Evolutionary conservation across 345 rosid genomes (phyloP).

Genomic region (Reutealis trisperma): DNA sequence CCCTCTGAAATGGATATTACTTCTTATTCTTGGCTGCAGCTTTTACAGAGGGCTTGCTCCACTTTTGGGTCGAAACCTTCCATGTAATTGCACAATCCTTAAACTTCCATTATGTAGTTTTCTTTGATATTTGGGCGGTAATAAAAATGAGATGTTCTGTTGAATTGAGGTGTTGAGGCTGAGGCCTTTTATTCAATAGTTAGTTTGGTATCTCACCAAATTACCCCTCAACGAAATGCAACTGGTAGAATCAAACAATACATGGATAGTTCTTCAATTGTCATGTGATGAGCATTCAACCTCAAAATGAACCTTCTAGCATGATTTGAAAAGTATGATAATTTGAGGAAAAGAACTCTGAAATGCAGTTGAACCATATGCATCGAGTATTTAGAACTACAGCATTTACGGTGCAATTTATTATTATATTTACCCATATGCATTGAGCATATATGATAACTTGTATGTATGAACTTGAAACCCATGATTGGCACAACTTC

Average conservation of each 20-base stretch:
- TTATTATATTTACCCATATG: slow-evolving; percentile 4
- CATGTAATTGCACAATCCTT: slow-evolving; percentile 39
- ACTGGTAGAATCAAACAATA: too few relatives aligned
- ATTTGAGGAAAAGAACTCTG: background rate
- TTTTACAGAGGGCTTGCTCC: slow-evolving; percentile 52
- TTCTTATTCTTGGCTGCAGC: slow-evolving; percentile 34
- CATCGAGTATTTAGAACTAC: background rate
- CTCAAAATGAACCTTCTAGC: background rate
- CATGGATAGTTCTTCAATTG: background rate
- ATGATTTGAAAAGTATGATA: background rate
- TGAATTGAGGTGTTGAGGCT: background rate
- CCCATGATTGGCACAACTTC: background rate
- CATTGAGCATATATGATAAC: background rate
- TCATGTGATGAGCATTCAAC: background rate
- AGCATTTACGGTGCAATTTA: background rate
- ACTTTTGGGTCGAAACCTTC: slow-evolving; percentile 51
- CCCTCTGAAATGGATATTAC: background rate
- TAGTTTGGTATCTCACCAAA: background rate
- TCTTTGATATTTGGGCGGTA: background rate
- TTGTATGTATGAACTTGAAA: background rate
- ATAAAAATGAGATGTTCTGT: background rate
- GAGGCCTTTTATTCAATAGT: background rate
- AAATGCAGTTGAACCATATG: background rate
- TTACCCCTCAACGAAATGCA: background rate
- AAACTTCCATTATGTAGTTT: background rate